Conservation (phyloP, 371 early-diverging fungal genomes). For the Mucor mucedo region DNA sequence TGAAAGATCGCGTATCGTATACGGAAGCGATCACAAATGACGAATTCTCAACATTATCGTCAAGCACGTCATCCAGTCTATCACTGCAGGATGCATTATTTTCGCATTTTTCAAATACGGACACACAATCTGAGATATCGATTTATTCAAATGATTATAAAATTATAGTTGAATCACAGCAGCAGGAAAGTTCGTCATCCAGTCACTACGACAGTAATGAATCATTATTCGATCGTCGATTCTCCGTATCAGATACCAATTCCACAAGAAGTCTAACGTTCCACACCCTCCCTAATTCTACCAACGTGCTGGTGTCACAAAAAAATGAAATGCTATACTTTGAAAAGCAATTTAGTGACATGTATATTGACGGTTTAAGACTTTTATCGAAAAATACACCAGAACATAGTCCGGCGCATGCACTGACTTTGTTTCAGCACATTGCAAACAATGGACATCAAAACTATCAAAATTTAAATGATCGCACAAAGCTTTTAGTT, state of each 20-base stretch:
- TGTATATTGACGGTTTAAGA: slow-evolving; percentile 11
- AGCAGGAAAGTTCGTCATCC: background rate
- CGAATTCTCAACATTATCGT: slow-evolving; percentile 22
- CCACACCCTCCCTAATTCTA: background rate
- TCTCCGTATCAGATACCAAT: slow-evolving; percentile 1
- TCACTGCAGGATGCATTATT: slow-evolving; percentile 30
- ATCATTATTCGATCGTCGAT: slow-evolving; percentile 11
- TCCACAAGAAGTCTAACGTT: background rate
- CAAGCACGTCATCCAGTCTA: slow-evolving; percentile 19
- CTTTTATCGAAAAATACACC: slow-evolving; percentile 3
- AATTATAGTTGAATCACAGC: slow-evolving; percentile 22
- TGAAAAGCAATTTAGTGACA: slow-evolving; percentile 4
- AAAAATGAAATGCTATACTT: slow-evolving; percentile 4
- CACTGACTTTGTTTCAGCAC: slow-evolving; percentile 20
- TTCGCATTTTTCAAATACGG: slow-evolving; percentile 26
- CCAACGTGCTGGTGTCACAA: background rate
- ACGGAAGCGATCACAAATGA: slow-evolving; percentile 7
- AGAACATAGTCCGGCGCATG: slow-evolving; percentile 14
- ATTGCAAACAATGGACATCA: slow-evolving; percentile 18
- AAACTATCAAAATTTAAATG: slow-evolving; percentile 7
- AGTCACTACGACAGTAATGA: background rate
- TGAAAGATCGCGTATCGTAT: slow-evolving; percentile 4
- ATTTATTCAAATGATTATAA: slow-evolving; percentile 20
- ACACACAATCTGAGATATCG: slow-evolving; percentile 23
- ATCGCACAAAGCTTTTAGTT: slow-evolving; percentile 7